phyloP scores from a whole-genome alignment of 768 basidiomycete species.

The Kwoniella bestiolae region DNA sequence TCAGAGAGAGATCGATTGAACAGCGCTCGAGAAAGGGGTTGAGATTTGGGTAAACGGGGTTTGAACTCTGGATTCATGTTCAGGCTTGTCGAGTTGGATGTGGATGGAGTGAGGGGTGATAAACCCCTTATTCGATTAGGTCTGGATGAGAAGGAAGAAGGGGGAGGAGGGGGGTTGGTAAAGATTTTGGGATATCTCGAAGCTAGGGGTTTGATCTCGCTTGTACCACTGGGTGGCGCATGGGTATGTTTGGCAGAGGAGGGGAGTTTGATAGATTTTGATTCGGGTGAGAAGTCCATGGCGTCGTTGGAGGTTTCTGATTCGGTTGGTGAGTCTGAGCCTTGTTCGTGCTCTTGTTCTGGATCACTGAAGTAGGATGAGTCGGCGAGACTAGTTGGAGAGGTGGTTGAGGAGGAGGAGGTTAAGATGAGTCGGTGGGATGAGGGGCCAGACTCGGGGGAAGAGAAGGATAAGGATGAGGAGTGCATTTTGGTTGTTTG shows the following conservation, averaged over 20 bases:
- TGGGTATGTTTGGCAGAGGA: conserved; percentile 3
- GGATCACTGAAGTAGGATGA: conserved; percentile 7
- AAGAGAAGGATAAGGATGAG: conserved; percentile 4
- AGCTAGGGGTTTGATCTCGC: conserved; percentile 12
- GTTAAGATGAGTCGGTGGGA: not conserved
- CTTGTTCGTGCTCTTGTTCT: conserved; percentile 6
- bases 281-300: conserved; percentile 11
- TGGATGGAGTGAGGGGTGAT: conserved; percentile 14
- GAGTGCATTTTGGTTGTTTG: not conserved
- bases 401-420: not conserved
- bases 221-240: conserved; percentile 1
- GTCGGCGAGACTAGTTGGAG: not conserved
- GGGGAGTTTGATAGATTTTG: conserved; percentile 5
- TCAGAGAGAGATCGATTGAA: conserved; percentile 29
- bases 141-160: not conserved
- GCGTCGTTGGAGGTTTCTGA: conserved; percentile 4
- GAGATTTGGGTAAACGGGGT: conserved; percentile 42
- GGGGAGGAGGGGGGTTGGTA: conserved; percentile 1
- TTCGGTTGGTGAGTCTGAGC: conserved; percentile 5
- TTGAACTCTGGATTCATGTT: not conserved
- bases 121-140: conserved; percentile 12
- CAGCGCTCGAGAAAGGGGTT: conserved; percentile 42
- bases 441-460: conserved; percentile 5
- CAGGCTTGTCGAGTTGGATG: not conserved
- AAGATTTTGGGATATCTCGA: conserved; percentile 21